These are phyloP conservation scores for Marsdenia floribunda DNA, from an alignment of 257 asterid species.

Conservation along the genomic window DNA sequence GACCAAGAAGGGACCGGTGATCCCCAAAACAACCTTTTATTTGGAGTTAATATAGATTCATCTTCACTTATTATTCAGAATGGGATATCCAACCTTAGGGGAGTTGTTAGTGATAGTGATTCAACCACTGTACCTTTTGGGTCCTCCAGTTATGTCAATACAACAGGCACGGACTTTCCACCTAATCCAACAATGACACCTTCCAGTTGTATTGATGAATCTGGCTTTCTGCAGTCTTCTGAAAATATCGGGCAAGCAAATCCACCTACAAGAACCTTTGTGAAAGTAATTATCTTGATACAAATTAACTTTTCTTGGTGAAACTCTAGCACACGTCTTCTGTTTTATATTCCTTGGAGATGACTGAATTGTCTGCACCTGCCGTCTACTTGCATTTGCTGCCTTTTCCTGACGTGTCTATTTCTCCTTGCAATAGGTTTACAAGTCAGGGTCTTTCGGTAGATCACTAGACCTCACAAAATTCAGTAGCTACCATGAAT, in stretches of 20 bases:
- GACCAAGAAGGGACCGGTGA: constrained; percentile 54
- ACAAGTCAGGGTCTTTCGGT: constrained; percentile 67
- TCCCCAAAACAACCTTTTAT: constrained; percentile 56
- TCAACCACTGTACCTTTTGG: constrained; percentile 33
- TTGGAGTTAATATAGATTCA: constrained; percentile 48
- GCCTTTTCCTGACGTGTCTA: not conserved
- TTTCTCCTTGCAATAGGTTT: constrained; percentile 36
- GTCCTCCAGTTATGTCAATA: constrained; percentile 50
- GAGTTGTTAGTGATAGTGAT: constrained; percentile 45
- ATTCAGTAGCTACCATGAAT: constrained; percentile 75
- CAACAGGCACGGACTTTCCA: constrained; percentile 41
- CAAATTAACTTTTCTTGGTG: not conserved
- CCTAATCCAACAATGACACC: constrained; percentile 34
- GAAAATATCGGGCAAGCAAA: constrained; percentile 40
- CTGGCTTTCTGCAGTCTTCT: constrained; percentile 40
- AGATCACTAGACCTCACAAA: constrained; percentile 71
- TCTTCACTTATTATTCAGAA: constrained; percentile 50
- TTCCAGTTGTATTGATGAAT: constrained; percentile 43
- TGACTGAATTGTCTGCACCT: not conserved
- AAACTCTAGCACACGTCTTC: not conserved
- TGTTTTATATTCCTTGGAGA: not conserved
- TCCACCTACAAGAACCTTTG: constrained; percentile 48
- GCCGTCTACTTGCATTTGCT: not conserved
- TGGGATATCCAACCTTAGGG: constrained; percentile 42
- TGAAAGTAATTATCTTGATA: constrained; percentile 39